These are phyloP conservation scores for Epichloe scottii DNA, from an alignment of 2,329 filamentous ascomycete species.

Conservation along the genomic window DNA sequence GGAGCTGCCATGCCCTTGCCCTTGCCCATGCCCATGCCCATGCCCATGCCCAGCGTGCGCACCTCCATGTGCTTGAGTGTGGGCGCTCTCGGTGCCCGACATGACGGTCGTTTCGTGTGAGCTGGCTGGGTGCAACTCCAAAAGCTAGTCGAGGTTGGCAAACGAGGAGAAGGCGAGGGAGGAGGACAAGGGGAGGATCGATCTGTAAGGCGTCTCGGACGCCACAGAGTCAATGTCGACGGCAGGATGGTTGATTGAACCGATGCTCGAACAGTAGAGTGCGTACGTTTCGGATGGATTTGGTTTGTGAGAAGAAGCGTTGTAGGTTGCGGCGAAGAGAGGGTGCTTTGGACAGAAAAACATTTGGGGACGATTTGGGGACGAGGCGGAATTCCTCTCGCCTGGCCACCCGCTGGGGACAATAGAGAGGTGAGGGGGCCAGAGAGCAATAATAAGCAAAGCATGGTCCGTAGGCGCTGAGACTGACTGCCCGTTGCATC, in stretches of 20 bases:
- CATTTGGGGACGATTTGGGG: neutral
- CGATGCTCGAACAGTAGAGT: neutral
- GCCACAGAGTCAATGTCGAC: neutral
- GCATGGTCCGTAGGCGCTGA: too few species aligned
- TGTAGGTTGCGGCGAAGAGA: conserved; percentile 1
- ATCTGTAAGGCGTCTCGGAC: neutral
- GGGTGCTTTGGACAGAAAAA: neutral
- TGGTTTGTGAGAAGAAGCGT: neutral
- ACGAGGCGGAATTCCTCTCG: neutral
- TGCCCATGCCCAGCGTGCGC: conserved; percentile 8
- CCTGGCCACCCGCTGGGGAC: too few species aligned
- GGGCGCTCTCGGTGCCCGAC: conserved; percentile 35
- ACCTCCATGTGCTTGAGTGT: conserved; percentile 6
- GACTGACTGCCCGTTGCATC: too few species aligned
- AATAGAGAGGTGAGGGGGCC: neutral
- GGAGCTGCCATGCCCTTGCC: conserved; percentile 15
- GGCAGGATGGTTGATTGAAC: neutral
- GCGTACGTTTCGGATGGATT: neutral
- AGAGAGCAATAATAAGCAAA: too few species aligned
- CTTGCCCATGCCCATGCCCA: conserved; percentile 1
- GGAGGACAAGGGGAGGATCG: neutral
- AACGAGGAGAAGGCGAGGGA: neutral
- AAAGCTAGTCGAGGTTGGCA: neutral
- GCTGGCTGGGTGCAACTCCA: neutral
- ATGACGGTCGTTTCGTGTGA: conserved; percentile 20